Percentiles rank a stretch among this genome's conserved stretches.
These are phyloP conservation scores for Aureobasidium sp. DNA, from an alignment of 2,329 filamentous ascomycete genomes.

Conservation along the genomic window DNA sequence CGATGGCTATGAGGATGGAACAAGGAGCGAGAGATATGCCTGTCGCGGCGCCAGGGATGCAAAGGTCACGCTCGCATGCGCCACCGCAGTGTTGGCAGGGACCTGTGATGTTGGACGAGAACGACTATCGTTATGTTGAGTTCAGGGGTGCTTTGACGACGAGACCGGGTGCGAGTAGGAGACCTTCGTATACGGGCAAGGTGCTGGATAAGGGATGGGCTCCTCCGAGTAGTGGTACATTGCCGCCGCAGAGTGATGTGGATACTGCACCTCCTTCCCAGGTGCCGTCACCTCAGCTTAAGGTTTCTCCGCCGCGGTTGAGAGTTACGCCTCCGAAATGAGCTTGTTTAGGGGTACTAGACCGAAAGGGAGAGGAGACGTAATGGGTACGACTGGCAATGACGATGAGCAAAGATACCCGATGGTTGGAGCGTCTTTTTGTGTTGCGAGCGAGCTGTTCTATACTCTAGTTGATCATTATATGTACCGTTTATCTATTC, in stretches of 20 bases:
- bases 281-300: neutral
- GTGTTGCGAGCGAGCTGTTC: neutral
- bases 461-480: neutral
- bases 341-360: too few species aligned
- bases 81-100: neutral
- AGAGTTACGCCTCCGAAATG: neutral
- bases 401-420: neutral
- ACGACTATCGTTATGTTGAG: neutral
- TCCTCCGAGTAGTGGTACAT: neutral
- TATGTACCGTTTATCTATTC: neutral
- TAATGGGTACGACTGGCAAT: neutral
- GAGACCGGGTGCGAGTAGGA: neutral
- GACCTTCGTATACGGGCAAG: neutral
- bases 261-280: neutral
- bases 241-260: conserved; percentile 7
- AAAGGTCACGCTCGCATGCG: neutral
- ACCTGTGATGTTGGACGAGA: neutral
- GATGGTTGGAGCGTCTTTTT: neutral
- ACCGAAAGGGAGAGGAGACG: neutral
- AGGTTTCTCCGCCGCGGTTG: neutral
- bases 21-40: neutral
- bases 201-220: neutral
- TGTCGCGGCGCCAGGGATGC: neutral
- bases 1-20: neutral
- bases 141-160: neutral